phyloP scores from a whole-genome alignment of 257 asterid species.

The Nicotiana obtusifolia region DNA sequence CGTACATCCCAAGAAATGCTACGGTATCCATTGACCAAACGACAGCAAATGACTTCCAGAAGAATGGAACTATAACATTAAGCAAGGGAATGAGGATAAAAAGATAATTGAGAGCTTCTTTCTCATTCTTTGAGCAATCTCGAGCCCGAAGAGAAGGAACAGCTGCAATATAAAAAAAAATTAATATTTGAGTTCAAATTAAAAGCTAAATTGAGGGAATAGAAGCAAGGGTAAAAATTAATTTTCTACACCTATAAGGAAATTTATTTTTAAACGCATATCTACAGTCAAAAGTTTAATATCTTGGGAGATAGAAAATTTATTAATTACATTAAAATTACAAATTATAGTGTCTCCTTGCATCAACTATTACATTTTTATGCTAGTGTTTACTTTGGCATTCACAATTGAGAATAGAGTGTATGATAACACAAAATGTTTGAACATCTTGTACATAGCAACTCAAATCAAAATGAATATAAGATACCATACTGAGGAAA shows the following conservation, averaged over 20 bases:
- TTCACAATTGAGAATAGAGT: neutral
- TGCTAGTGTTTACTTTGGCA: neutral
- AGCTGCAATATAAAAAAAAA: conserved; percentile 50
- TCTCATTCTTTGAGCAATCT: conserved; percentile 94
- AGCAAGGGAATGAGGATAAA: conserved; percentile 72
- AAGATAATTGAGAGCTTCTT: conserved; percentile 91
- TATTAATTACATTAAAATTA: neutral
- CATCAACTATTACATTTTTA: neutral
- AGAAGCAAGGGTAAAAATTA: neutral
- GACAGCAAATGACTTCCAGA: conserved; percentile 87
- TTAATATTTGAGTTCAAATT: neutral
- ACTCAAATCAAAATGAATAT: neutral
- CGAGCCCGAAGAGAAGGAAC: conserved; percentile 95
- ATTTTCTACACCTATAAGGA: neutral
- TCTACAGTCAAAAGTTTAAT: neutral
- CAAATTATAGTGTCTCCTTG: neutral
- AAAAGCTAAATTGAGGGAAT: neutral
- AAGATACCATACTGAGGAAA: neutral
- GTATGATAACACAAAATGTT: neutral
- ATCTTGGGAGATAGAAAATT: neutral
- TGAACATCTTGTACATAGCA: neutral
- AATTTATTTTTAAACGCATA: neutral
- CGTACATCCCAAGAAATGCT: conserved; percentile 83
- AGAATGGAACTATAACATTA: conserved; percentile 73
- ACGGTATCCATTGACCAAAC: conserved; percentile 89